Evolutionary conservation across 129 eudicot genomes (phyloP), one percentile per base, ranked within the genome.

Genomic region (Pulicaria dysenterica): DNA sequence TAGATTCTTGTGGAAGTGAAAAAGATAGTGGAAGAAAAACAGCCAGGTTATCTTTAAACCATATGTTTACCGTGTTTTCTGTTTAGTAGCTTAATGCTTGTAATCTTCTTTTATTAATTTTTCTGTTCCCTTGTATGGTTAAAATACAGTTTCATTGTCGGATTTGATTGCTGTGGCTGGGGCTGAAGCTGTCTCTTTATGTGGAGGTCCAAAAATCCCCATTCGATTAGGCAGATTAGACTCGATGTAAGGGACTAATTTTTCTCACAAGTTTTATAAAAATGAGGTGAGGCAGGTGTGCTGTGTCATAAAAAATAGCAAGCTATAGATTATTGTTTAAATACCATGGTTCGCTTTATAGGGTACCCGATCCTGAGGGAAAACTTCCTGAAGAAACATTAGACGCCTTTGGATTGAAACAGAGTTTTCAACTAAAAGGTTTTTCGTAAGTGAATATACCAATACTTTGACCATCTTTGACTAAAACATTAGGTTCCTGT

Each of bases 101-200:
- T 47, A 24, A 19, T 40, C 50, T 13, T 62, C 12, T 24, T 3
- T 24, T 16, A 8, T 47, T 7, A 65, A 1, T 4, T 6, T 60
- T 67, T 41, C 74, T n/a, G 38, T 56, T 38, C 42, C 11, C 5
- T 64, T 70, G 31, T 15, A 34, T 47, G 39, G 3, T 67, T 47
- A 4, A 53, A 24, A 13, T 63, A 11, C 44, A 90, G 97, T 94
- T 58, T 90, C 99, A 38, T 79, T 93, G 91, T 86, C 99, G 14
- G 99, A 94, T 83, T 73, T 86, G 81, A 90, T 94, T 74, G 97
- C 96, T 57, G 83, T 88, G 75, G 99, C 93, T 68, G 97, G 99
- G 77, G 91, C 97, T 2, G 97, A 90, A 79, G 91, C 99, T 34
- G 91, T 90, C 54, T 88, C 83, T 56, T 7, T 90, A 10, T 94